Percentiles rank a stretch among this genome's conserved stretches.
Evolutionary conservation across 306 rosid genomes (phyloP).

Genomic region (Spatholobus suberectus): DNA sequence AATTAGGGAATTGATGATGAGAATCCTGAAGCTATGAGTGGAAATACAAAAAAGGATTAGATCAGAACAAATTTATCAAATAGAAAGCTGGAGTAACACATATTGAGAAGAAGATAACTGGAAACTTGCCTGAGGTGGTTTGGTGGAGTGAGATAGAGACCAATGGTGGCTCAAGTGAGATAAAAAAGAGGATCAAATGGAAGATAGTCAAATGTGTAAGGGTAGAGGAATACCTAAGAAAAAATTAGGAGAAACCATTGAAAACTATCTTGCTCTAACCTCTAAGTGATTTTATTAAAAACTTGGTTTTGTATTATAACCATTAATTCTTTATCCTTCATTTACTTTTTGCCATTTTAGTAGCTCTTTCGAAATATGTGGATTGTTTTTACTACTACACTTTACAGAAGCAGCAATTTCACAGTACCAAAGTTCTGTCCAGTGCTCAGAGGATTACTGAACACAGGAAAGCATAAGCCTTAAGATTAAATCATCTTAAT

Average conservation of each 20-base stretch:
- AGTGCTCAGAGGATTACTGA: neutral
- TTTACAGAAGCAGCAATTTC: too few relatives aligned
- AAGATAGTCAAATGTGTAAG: too few relatives aligned
- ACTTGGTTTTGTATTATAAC: neutral
- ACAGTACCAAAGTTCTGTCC: too few relatives aligned
- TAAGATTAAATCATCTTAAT: slow-evolving; percentile 9
- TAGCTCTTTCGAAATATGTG: neutral
- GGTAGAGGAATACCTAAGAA: too few relatives aligned
- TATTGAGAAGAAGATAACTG: neutral
- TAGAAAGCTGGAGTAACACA: neutral
- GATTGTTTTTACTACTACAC: neutral
- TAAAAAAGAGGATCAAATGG: too few relatives aligned
- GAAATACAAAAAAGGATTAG: neutral
- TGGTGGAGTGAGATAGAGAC: neutral
- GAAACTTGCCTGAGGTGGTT: neutral
- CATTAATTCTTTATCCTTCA: neutral
- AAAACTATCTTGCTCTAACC: neutral
- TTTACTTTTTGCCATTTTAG: neutral
- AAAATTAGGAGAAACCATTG: neutral
- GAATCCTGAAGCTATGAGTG: neutral
- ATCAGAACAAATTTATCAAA: neutral
- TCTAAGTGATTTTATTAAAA: neutral
- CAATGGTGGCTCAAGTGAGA: too few relatives aligned
- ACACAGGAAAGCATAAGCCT: slow-evolving; percentile 1
- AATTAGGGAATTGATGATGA: neutral